Evolutionary conservation across 441 rosid species (phyloP), one percentile per base, ranked within the genome.

Genomic region (Populus hybrid): DNA sequence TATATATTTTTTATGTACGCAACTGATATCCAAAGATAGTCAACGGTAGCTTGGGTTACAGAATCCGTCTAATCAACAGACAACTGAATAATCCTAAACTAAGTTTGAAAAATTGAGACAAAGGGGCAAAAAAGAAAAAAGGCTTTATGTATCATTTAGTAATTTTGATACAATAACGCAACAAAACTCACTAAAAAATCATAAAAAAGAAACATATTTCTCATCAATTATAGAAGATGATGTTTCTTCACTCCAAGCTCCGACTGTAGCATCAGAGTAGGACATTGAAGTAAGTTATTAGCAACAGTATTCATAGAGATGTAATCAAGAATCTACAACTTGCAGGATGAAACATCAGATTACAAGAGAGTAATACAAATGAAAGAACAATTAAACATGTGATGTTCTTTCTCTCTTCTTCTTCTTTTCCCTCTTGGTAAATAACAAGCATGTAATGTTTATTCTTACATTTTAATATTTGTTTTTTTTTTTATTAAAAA

Each of bases 21-120:
- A 53, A 53, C 61, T 53, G 61, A 53, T 53, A 18, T 53, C 2
- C 61, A 53, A 53, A 63, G n/a, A 64, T 29, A 69, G 78, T 76
- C 80, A 56, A 73, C 64, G 40, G 71, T 66, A 8, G 82, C 76
- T 74, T 77, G 64, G 59, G 65, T 42, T 74, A 26, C 78, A 74
- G 61, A 53, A 5, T 5, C 4, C 21, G 61, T 53, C 21, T 53
- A 53, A 53, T 53, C 28, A 77, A 70, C 42, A 33, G 65, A 65
- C 56, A 71, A 35, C 70, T 24, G 65, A 73, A 70, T 14, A n/a
- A 35, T 65, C 45, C 3, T 9, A 59, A 29, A 79, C 31, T 42
- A 74, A n/a, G 81, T 18, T 69, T 9, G 6, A 21, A 76, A 31
- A 59, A n/a, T 2, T 45, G 56, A 45, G 56, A 45, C 56, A 45